Conservation (phyloP, 2,329 filamentous ascomycete genomes). For the Fusarium transvaalense region DNA sequence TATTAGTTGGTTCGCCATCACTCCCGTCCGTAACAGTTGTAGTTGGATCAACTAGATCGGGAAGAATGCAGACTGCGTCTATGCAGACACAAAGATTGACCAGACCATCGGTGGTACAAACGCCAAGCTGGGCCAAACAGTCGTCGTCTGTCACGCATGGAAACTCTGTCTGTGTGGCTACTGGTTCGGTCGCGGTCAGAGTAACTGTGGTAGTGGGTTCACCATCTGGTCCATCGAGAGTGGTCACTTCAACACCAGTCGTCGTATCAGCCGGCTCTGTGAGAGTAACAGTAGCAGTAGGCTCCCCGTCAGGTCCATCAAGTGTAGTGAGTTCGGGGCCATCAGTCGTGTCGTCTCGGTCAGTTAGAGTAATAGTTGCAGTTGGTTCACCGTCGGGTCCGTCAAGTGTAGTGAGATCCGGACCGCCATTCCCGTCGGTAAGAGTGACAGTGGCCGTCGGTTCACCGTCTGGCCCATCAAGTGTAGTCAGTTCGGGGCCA, state of each 20-base stretch:
- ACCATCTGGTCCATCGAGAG: neutral
- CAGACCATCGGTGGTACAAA: conserved; percentile 1
- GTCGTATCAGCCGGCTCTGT: neutral
- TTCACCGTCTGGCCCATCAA: neutral
- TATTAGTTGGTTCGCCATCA: neutral
- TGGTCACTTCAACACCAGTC: neutral
- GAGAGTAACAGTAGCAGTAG: neutral
- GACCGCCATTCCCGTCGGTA: neutral
- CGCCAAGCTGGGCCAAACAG: conserved; percentile 1
- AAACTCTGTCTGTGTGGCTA: neutral
- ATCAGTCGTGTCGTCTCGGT: neutral
- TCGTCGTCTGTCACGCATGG: neutral
- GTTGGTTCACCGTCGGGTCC: neutral
- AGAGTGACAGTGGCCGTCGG: neutral
- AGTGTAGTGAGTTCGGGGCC: neutral
- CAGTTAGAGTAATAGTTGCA: neutral
- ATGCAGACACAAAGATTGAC: conserved; percentile 14
- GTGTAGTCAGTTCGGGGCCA: neutral
- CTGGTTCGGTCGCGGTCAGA: neutral
- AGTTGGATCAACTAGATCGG: neutral
- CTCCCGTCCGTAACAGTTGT: neutral
- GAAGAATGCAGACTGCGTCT: conserved; percentile 5
- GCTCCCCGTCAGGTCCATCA: neutral
- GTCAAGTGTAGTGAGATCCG: neutral
- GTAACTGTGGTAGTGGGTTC: neutral